These are phyloP conservation scores for Chlamydomonas reinhardtii DNA, from an alignment of 163 green algal species.

Conservation along the genomic window DNA sequence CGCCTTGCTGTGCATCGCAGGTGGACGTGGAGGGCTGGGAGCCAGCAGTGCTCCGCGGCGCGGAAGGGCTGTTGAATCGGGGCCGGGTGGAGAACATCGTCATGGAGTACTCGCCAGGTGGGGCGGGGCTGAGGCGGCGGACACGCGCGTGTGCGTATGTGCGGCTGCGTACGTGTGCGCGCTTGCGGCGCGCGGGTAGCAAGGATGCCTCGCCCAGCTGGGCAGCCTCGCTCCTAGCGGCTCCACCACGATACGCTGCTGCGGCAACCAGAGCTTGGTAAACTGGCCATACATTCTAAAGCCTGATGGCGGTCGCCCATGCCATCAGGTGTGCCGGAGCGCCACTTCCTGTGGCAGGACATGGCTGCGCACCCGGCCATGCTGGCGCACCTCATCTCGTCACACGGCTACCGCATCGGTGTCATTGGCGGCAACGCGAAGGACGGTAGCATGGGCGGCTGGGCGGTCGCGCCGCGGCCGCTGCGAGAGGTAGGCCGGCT, in stretches of 20 bases:
- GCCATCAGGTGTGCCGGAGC: constrained; percentile 55
- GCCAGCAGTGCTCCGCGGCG: constrained; percentile 72
- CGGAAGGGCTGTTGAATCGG: constrained; percentile 46
- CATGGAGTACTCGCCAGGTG: constrained; percentile 82
- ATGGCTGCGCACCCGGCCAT: constrained; percentile 20
- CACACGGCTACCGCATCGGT: constrained; percentile 49
- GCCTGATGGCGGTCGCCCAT: too few species aligned
- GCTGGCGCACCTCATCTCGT: constrained; percentile 46
- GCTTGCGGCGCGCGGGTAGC: too few species aligned
- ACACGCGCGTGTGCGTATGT: too few species aligned
- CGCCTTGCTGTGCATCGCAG: constrained; percentile 57
- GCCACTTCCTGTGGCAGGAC: constrained; percentile 36
- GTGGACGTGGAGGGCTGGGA: constrained; percentile 89
- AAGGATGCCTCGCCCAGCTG: too few species aligned
- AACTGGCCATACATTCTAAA: too few species aligned
- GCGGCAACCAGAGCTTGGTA: too few species aligned
- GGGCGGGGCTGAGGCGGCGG: too few species aligned
- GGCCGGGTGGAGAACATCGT: constrained; percentile 70
- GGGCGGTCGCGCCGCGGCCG: not conserved
- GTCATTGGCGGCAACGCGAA: constrained; percentile 52
- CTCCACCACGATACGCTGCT: too few species aligned
- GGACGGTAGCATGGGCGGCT: constrained; percentile 8
- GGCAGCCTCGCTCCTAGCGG: too few species aligned
- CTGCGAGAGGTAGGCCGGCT: constrained; percentile 4
- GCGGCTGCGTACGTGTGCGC: too few species aligned